phyloP scores from a whole-genome alignment of 2,329 filamentous ascomycete species.

The Lasiodiplodia theobromae region DNA sequence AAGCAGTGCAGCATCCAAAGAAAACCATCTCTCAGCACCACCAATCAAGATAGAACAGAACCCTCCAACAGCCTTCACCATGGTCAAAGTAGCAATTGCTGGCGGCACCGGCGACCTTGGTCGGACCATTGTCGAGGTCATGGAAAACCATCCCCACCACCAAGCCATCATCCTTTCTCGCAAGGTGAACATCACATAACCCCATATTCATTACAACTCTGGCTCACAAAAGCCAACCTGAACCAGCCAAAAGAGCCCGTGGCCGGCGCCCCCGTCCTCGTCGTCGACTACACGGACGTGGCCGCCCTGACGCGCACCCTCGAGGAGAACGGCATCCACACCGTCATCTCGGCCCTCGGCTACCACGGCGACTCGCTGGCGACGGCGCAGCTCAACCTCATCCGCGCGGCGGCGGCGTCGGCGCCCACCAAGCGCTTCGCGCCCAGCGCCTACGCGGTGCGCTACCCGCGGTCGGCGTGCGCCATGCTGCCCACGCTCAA shows the following conservation, averaged over 20 bases:
- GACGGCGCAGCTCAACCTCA: conserved; percentile 51
- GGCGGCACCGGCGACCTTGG: conserved; percentile 58
- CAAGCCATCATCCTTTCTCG: conserved; percentile 52
- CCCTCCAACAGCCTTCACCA: conserved; percentile 33
- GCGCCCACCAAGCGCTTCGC: conserved; percentile 51
- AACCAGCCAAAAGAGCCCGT: conserved; percentile 7
- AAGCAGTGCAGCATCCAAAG: not conserved
- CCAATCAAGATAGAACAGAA: not conserved
- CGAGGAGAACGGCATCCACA: conserved; percentile 52
- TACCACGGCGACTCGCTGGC: conserved; percentile 40
- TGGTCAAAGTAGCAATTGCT: conserved; percentile 56
- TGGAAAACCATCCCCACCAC: conserved; percentile 46
- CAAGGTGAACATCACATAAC: conserved; percentile 40
- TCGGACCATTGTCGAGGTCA: conserved; percentile 55
- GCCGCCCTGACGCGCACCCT: conserved; percentile 38
- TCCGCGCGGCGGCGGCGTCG: conserved; percentile 53
- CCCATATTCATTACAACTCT: too few species aligned
- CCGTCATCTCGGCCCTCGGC: conserved; percentile 53
- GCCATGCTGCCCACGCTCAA: not conserved
- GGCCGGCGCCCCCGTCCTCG: conserved; percentile 32
- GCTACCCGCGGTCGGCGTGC: conserved; percentile 9
- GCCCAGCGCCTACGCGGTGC: conserved; percentile 51
- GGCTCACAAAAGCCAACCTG: too few species aligned
- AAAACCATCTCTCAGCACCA: not conserved
- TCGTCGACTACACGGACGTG: conserved; percentile 46